phyloP scores from a whole-genome alignment of 768 basidiomycete species.

The Termitomyces sp. region DNA sequence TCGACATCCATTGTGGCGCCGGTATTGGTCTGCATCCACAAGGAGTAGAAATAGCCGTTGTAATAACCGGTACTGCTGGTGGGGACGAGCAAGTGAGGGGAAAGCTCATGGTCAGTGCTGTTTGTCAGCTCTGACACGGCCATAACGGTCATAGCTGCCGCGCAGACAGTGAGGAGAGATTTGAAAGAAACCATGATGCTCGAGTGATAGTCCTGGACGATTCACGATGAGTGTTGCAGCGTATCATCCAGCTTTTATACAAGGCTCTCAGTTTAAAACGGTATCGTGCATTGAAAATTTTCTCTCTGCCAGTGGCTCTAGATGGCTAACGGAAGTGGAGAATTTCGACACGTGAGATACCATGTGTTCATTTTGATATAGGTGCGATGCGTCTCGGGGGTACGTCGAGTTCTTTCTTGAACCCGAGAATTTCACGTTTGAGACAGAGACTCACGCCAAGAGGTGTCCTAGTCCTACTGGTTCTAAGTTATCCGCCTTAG shows the following conservation, averaged over 20 bases:
- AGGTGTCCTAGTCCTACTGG: background rate
- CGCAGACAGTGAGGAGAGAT: slow-evolving; percentile 11
- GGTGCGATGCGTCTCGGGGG: background rate
- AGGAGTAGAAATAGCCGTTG: slow-evolving; percentile 32
- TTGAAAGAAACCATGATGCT: slow-evolving; percentile 7
- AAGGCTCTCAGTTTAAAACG: background rate
- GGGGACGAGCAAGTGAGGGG: slow-evolving; percentile 12
- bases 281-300: background rate
- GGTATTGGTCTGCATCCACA: slow-evolving; percentile 26
- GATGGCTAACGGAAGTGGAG: background rate
- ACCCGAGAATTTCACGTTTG: background rate
- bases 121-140: slow-evolving; percentile 7
- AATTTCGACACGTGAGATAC: background rate
- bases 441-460: background rate
- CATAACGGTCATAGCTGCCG: slow-evolving; percentile 14
- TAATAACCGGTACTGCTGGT: slow-evolving; percentile 21
- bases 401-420: background rate
- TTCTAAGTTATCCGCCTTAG: background rate
- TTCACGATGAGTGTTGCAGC: background rate
- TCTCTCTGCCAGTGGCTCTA: background rate
- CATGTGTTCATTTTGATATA: background rate
- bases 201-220: background rate
- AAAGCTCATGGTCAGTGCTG: slow-evolving; percentile 12
- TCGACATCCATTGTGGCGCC: slow-evolving; percentile 27
- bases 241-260: background rate